These are phyloP conservation scores for Epichloe gansuensis DNA, from an alignment of 2,329 filamentous ascomycete species.

Conservation along the genomic window DNA sequence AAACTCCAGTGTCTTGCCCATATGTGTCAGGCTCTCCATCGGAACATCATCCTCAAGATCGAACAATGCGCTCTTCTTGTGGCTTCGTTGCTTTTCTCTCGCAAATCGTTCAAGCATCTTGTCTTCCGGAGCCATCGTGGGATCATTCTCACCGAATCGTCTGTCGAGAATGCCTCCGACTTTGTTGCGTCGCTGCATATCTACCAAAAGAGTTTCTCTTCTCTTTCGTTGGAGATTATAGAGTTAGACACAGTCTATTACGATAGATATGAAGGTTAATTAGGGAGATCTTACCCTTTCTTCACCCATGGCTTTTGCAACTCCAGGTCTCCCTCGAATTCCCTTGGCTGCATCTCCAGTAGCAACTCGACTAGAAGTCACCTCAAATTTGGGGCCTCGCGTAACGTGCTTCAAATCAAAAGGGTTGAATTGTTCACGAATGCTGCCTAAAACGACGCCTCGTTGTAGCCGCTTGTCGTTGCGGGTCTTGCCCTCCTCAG, in stretches of 20 bases:
- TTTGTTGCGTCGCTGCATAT: constrained; percentile 82
- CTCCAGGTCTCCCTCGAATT: constrained; percentile 62
- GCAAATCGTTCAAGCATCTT: constrained; percentile 86
- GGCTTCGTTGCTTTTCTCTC: constrained; percentile 65
- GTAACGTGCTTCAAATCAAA: constrained; percentile 82
- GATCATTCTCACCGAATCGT: constrained; percentile 91
- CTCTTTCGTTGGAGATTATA: constrained; percentile 34
- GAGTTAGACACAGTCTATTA: constrained; percentile 2
- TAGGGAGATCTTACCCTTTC: constrained; percentile 47
- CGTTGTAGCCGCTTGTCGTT: constrained; percentile 64
- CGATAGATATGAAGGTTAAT: neutral
- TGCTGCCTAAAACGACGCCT: constrained; percentile 65
- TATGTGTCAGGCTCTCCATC: constrained; percentile 61
- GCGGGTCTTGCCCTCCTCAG: constrained; percentile 50
- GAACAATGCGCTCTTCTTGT: constrained; percentile 71
- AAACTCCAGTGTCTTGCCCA: constrained; percentile 60
- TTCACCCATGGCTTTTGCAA: constrained; percentile 76
- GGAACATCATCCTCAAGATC: constrained; percentile 68
- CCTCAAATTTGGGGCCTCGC: constrained; percentile 71
- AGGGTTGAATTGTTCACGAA: constrained; percentile 94
- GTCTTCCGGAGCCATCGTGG: constrained; percentile 85
- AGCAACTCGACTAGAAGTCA: constrained; percentile 53
- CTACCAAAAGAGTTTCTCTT: constrained; percentile 70
- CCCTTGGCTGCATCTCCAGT: constrained; percentile 40
- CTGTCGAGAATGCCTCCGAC: constrained; percentile 85